phyloP scores from a whole-genome alignment of 345 rosid species.

The Gossypium rotundifolium region DNA sequence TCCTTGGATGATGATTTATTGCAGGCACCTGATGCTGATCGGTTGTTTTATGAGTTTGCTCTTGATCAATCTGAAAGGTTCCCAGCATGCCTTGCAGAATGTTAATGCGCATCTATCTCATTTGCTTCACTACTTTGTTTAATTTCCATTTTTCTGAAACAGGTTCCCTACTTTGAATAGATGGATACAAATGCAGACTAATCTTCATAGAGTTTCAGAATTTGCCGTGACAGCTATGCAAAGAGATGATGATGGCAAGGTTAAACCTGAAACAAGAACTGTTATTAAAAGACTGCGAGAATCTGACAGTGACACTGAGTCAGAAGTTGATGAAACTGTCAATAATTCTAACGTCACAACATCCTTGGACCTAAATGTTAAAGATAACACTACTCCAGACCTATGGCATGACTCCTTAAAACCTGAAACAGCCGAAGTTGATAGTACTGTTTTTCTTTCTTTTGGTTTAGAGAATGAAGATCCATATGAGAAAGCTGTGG shows the following conservation, averaged over 20 bases:
- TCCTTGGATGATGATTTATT: conserved; percentile 53
- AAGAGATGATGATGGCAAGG: conserved; percentile 39
- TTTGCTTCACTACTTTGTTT: conserved; percentile 10
- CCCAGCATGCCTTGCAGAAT: conserved; percentile 9
- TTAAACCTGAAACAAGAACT: conserved; percentile 48
- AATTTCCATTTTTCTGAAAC: conserved; percentile 22
- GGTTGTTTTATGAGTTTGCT: conserved; percentile 86
- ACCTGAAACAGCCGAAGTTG: conserved; percentile 43
- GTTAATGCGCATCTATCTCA: conserved; percentile 3
- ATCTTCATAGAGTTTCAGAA: conserved; percentile 93
- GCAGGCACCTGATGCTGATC: conserved; percentile 66
- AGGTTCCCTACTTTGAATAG: conserved; percentile 94
- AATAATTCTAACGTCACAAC: conserved; percentile 35
- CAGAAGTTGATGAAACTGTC: conserved; percentile 59
- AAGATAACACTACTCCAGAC: conserved; percentile 38
- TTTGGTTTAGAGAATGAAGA: conserved; percentile 92
- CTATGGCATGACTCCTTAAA: conserved; percentile 29
- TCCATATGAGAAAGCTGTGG: conserved; percentile 86
- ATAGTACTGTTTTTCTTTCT: conserved; percentile 69
- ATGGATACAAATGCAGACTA: conserved; percentile 98
- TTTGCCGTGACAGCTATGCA: conserved; percentile 69
- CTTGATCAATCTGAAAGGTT: conserved; percentile 99
- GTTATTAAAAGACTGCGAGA: conserved; percentile 76
- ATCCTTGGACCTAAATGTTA: conserved; percentile 36
- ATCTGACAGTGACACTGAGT: conserved; percentile 65